phyloP scores from a whole-genome alignment of 2,329 filamentous ascomycete genomes.

The Rutstroemia sp. region DNA sequence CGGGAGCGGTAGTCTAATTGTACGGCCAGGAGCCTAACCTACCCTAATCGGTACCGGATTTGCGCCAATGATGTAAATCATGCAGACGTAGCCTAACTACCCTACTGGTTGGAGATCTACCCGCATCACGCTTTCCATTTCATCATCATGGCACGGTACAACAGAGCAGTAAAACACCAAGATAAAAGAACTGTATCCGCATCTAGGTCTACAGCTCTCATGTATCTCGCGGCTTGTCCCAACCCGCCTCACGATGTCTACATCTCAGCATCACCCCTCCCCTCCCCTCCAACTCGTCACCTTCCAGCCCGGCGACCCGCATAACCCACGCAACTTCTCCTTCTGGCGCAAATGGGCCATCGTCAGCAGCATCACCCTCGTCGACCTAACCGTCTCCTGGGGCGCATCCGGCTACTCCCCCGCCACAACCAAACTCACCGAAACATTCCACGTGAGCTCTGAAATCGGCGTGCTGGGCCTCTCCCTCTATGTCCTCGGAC shows the following conservation, averaged over 20 bases:
- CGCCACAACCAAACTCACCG: slow-evolving; percentile 33
- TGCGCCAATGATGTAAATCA: no score
- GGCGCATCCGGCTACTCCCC: slow-evolving; percentile 42
- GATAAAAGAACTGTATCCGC: not conserved
- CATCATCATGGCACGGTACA: no score
- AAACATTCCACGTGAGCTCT: slow-evolving; percentile 34
- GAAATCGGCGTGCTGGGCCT: slow-evolving; percentile 38
- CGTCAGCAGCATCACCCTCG: slow-evolving; percentile 26
- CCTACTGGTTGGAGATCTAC: no score
- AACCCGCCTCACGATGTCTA: not conserved
- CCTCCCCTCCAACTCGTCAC: not conserved
- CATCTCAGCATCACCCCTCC: not conserved
- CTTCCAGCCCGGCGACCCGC: slow-evolving; percentile 7
- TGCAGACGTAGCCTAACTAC: no score
- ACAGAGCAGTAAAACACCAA: not conserved
- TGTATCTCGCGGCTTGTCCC: not conserved
- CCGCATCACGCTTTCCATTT: no score
- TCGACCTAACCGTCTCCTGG: slow-evolving; percentile 34
- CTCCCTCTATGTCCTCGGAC: slow-evolving; percentile 39
- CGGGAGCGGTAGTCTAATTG: no score
- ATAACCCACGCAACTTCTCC: slow-evolving; percentile 30
- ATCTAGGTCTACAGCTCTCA: no score
- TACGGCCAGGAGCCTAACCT: no score
- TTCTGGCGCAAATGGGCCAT: slow-evolving; percentile 31
- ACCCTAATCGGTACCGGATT: no score